Conservation (phyloP, 2,329 filamentous ascomycete genomes). For the Pleurostoma richardsiae region DNA sequence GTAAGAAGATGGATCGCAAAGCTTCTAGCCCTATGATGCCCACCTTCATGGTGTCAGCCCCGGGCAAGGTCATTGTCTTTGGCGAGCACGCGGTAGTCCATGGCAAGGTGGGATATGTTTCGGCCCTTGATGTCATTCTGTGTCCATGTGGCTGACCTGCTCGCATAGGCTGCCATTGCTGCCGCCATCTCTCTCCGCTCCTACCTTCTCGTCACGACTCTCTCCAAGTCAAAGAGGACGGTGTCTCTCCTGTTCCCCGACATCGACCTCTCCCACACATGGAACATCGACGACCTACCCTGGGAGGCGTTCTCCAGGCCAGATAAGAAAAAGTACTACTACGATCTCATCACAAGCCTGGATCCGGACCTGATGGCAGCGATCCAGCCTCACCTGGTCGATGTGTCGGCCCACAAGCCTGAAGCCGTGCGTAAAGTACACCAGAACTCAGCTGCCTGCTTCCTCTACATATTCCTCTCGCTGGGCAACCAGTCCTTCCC, state of each 20-base stretch:
- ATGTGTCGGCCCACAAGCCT: conserved; percentile 62
- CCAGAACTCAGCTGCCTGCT: conserved; percentile 73
- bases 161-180: conserved; percentile 73
- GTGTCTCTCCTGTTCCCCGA: conserved; percentile 88
- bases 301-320: conserved; percentile 79
- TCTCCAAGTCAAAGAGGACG: conserved; percentile 86
- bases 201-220: conserved; percentile 90
- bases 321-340: conserved; percentile 90
- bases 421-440: conserved; percentile 79
- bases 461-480: conserved; percentile 89
- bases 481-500: conserved; percentile 75
- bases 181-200: conserved; percentile 92
- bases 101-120: conserved; percentile 64
- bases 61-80: conserved; percentile 97
- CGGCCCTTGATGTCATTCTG: background rate
- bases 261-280: conserved; percentile 82
- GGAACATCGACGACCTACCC: conserved; percentile 88
- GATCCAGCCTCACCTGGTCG: conserved; percentile 71
- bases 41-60: conserved; percentile 95
- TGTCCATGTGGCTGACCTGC: conserved; percentile 5
- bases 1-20: conserved; percentile 44
- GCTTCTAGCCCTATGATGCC: conserved; percentile 68
- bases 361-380: conserved; percentile 78
- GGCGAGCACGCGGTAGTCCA: conserved; percentile 98
- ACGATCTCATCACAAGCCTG: conserved; percentile 78